Evolutionary conservation across 257 asterid genomes (phyloP).

Genomic region (Solanum neorickii): DNA sequence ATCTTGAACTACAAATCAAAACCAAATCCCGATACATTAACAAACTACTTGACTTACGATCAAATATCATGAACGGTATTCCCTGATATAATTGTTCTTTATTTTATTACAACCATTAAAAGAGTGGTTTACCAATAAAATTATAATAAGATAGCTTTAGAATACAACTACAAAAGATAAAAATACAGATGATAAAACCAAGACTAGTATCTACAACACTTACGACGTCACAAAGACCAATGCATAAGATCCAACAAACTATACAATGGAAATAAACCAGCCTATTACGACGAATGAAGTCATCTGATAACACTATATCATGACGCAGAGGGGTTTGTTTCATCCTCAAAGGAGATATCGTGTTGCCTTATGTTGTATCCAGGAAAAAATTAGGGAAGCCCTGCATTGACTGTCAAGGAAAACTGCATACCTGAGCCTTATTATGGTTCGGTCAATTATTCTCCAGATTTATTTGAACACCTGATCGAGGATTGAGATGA

Average conservation of each 20-base stretch:
- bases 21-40: background rate
- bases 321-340: background rate
- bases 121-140: background rate
- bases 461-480: constrained; percentile 64
- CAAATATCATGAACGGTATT: background rate
- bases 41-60: background rate
- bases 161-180: background rate
- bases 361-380: background rate
- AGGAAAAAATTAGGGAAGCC: constrained; percentile 1
- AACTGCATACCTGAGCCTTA: background rate
- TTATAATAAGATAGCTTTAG: background rate
- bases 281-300: background rate
- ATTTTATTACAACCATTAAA: background rate
- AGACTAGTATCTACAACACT: background rate
- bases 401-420: constrained; percentile 6
- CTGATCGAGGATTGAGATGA: constrained; percentile 46
- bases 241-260: background rate
- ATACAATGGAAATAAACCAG: background rate
- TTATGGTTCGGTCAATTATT: constrained; percentile 37
- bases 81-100: background rate
- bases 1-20: background rate
- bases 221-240: background rate
- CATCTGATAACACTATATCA: background rate
- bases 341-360: background rate
- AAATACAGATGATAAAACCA: background rate